Conservation (phyloP, 352 stramenopile genomes). For the Pythium myriotylum region DNA sequence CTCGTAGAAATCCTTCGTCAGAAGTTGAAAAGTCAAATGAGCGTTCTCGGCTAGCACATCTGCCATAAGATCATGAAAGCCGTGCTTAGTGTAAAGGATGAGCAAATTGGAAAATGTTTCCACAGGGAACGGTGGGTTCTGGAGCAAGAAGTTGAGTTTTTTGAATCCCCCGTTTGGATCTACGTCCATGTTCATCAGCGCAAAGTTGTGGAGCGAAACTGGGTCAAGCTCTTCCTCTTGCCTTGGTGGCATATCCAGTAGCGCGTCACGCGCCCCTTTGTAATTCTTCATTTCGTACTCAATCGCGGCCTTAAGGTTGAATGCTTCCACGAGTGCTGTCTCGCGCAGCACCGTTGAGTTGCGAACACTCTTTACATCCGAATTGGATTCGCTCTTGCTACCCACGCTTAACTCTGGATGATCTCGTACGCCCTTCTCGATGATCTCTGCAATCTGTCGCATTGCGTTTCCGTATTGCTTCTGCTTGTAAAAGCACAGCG, state of each 20-base stretch:
- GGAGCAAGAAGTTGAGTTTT: slow-evolving; percentile 95
- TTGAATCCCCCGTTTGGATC: slow-evolving; percentile 93
- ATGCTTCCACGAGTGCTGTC: slow-evolving; percentile 93
- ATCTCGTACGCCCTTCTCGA: slow-evolving; percentile 90
- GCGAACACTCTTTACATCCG: slow-evolving; percentile 87
- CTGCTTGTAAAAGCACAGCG: slow-evolving; percentile 93
- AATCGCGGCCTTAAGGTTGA: slow-evolving; percentile 96
- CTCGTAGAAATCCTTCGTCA: slow-evolving; percentile 94
- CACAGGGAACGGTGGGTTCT: slow-evolving; percentile 93
- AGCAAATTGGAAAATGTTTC: slow-evolving; percentile 96
- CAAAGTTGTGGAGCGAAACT: slow-evolving; percentile 89
- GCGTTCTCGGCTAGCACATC: slow-evolving; percentile 95
- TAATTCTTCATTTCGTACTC: slow-evolving; percentile 95
- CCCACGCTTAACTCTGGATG: slow-evolving; percentile 94
- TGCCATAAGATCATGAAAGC: slow-evolving; percentile 94
- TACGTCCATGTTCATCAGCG: slow-evolving; percentile 94
- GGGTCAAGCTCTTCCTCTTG: slow-evolving; percentile 94
- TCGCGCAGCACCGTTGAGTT: slow-evolving; percentile 93
- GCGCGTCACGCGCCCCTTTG: slow-evolving; percentile 80
- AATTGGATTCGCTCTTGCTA: slow-evolving; percentile 90
- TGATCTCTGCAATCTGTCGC: slow-evolving; percentile 93
- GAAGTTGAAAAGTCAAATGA: slow-evolving; percentile 93
- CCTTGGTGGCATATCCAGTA: slow-evolving; percentile 92
- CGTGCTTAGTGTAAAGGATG: slow-evolving; percentile 94
- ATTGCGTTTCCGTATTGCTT: slow-evolving; percentile 93